phyloP scores from a whole-genome alignment of 169 alveolate genomes.

The Eimeria necatrix region DNA sequence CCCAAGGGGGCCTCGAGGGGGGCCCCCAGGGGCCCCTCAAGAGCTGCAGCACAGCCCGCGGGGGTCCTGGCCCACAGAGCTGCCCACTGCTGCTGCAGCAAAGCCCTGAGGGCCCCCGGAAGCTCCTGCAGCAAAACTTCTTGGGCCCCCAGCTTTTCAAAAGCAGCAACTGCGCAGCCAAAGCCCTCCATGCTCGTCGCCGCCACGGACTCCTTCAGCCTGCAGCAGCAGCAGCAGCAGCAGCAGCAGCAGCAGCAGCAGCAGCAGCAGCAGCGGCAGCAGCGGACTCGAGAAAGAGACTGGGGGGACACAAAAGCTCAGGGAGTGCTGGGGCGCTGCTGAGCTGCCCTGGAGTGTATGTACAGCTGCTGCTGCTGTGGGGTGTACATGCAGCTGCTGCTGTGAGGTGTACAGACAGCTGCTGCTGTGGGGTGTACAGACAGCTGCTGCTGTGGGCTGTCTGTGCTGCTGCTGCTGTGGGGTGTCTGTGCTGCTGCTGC shows the following conservation, averaged over 20 bases:
- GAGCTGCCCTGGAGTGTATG: too few relatives aligned
- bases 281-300: too few relatives aligned
- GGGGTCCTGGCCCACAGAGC: conserved; percentile 1
- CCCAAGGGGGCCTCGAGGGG: too few relatives aligned
- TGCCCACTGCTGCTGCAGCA: background rate
- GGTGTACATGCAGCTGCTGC: too few relatives aligned
- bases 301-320: too few relatives aligned
- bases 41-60: background rate
- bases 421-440: too few relatives aligned
- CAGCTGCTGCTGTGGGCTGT: too few relatives aligned
- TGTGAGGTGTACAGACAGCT: too few relatives aligned
- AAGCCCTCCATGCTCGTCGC: background rate
- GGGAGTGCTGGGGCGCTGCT: too few relatives aligned
- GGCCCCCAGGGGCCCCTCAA: background rate
- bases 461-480: too few relatives aligned
- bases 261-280: background rate
- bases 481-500: too few relatives aligned
- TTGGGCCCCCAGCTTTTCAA: conserved; percentile 6
- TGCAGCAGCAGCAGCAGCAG: background rate
- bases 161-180: conserved; percentile 27
- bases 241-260: conserved; percentile 8
- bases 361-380: too few relatives aligned
- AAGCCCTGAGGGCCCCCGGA: conserved; percentile 6
- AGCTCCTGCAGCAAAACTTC: background rate
- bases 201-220: background rate